Base-by-base conservation (phyloP, 331 rosid species). In the Quercus tomentella region DNA sequence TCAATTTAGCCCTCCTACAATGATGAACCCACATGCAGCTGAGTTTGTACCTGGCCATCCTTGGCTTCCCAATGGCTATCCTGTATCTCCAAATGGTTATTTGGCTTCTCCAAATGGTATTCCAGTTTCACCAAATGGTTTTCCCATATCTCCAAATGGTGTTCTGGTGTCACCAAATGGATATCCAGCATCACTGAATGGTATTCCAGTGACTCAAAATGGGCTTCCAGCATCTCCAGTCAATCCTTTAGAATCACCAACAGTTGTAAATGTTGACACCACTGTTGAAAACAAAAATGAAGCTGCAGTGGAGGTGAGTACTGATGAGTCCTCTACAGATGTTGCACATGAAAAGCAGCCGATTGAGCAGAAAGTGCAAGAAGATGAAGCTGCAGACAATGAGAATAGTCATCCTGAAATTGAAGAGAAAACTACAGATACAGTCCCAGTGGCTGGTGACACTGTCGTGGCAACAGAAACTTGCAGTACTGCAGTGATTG, bases 1-100 rank as follows among this genome's bases (percentile, higher is more conserved):
- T 87, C 93, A 88, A 72, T 89, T 83, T 79, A 90, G 90, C 72
- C 93, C 92, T 83, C 94, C 92, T 3, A 79, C 84, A 86, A 86
- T 96, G 72, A 95, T 95, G 99, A 95, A 95, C 79, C 98, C 99
- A 1, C 99, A 89, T 84, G 98, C 99, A 26, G 89, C 86, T 52
- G 98, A 93, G 96, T 95, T 91, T 87, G 96, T 95, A 79, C 99
- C 98, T 14, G 79, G 86, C 70, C 98, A 95, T 62, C 88, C 91
- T 70, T 93, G 97, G 99, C 82, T 86, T 84, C 87, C 91, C 72
- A 90, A 92, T 84, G 96, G 96, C 79, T 90, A 90, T 73, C 90
- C 92, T 11, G 75, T 87, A 72, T 87, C 99, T 75, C 91, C 96
- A 33, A 89, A 89, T 71, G 94, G 90, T 67, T 90, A 85, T 73